Base-by-base conservation (phyloP, 1,139 yeast genomes). In the Candida sanyaensis region DNA sequence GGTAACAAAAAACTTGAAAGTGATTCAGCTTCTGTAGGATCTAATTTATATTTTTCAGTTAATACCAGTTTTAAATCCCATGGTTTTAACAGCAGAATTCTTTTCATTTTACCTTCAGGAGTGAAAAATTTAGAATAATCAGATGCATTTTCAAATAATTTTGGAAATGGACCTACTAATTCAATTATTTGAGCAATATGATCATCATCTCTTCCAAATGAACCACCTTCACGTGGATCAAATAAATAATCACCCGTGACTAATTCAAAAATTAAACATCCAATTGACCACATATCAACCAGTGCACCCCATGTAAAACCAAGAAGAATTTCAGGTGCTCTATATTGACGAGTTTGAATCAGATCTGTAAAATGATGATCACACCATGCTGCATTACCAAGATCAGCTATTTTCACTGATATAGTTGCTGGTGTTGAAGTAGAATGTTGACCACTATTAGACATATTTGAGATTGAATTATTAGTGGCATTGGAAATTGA, bases 1-100 rank as follows among this genome's bases (percentile, higher is more conserved):
- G 96, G 93, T 46, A 76, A 63, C 52, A 90, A 68, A 56, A 90
- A 88, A 52, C 78, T 83, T 37, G 86, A 62, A 52, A 89, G 69
- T 56, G 80, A 78, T 46, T 70, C 62, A 34, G 91, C 81, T 54
- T 81, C 83, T 34, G 70, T 69, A 53, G 67, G 74, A 38, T 77
- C 73, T 59, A 85, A 79, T 54, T 84, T 84, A 63, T 89, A 90
- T 68, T 89, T 76, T 53, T 76, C 80, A 38, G 66, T 62, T 48
- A 76, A 63, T 5, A 76, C 80, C 50, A 74, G 78, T 51, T 73
- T 72, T 50, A 76, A 65, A 1, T 75, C 74, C 81, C 81, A 76
- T 3, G 80, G 79, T 57, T 76, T 76, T 51, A 76, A 65, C 54
- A 75, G 74, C 49, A 55, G 78, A 51, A 87, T 86, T 58, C 85